Percentiles rank a stretch among this genome's conserved stretches.
Conservation (phyloP, 345 rosid genomes). For the Eutrema heterophyllum region DNA sequence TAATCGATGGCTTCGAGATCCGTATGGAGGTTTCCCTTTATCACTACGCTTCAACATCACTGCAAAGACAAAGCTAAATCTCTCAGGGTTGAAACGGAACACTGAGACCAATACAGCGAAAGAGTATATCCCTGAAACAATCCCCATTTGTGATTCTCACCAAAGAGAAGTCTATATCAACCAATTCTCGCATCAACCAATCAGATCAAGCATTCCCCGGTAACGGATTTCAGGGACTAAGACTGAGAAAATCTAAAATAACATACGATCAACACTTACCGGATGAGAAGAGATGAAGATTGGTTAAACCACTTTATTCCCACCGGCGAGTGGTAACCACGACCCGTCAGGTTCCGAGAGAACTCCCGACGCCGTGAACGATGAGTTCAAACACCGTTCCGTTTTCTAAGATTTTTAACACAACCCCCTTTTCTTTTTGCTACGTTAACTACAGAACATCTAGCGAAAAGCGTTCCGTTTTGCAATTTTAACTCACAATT, state of each 20-base stretch:
- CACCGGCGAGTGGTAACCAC: background rate
- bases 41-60: slow-evolving; percentile 61
- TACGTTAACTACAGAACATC: background rate
- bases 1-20: slow-evolving; percentile 30
- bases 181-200: background rate
- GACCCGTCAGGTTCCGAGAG: background rate
- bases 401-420: background rate
- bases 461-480: slow-evolving; percentile 5
- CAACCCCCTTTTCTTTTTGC: background rate
- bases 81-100: background rate
- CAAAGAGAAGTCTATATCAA: background rate
- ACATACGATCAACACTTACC: slow-evolving; percentile 1
- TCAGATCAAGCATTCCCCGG: background rate
- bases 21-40: slow-evolving; percentile 39
- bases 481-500: background rate
- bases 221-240: background rate
- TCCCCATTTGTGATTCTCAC: background rate
- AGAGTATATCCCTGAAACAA: background rate
- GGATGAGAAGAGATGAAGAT: background rate
- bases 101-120: background rate
- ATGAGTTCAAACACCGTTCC: slow-evolving; percentile 4
- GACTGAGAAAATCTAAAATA: background rate
- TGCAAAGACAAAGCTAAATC: background rate
- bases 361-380: background rate
- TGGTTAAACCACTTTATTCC: background rate